Evolutionary conservation across 2,329 filamentous ascomycete species (phyloP), one percentile per base, ranked within the genome.

Genomic region (Colletotrichum australisinense): DNA sequence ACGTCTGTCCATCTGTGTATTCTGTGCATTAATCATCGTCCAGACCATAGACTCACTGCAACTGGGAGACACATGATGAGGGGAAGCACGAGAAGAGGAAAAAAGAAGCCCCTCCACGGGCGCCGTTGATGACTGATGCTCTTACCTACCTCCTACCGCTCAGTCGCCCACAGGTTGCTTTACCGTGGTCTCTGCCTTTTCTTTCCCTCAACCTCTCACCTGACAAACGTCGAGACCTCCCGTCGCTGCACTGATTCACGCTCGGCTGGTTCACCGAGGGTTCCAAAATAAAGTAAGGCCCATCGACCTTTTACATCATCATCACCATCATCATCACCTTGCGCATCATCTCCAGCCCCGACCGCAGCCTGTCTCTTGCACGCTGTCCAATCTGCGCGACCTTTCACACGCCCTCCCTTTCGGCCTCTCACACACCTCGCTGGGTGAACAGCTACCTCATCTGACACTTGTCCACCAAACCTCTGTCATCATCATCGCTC

Each of bases 401-500:
- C 42, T 49, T 49, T 49, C 42, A 49, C 42, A 49, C 42, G 42
- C 42, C 42, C 42, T 49, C 19, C 19, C 42, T 49, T 19, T n/a
- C 38, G 38, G 38, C 38, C 38, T 42, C 38, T 42, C 38, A 42
- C 46, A 55, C 62, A 55, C 46, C 46, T 35, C 19, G 30, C 30
- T 57, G 32, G 52, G 49, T 53, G 28, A 30, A 62, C 9, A 42
- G 65, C 32, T 30, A 46, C 65, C 69, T 58, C 66, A 57, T 62
- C 60, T 55, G 46, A 64, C 55, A 16, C 19, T 22, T 65, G 46
- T 59, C 67, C 59, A 65, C 59, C 58, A 35, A 35, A 69, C 59
- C 52, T 70, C 60, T 70, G 66, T 73, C 70, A 73, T 73, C 70
- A 70, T 73, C 56, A 53, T 42, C 53, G 14, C 62, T 14, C 28